Evolutionary conservation across 352 stramenopile species (phyloP), one percentile per base, ranked within the genome.

Genomic region (Proteromonas lacertae): DNA sequence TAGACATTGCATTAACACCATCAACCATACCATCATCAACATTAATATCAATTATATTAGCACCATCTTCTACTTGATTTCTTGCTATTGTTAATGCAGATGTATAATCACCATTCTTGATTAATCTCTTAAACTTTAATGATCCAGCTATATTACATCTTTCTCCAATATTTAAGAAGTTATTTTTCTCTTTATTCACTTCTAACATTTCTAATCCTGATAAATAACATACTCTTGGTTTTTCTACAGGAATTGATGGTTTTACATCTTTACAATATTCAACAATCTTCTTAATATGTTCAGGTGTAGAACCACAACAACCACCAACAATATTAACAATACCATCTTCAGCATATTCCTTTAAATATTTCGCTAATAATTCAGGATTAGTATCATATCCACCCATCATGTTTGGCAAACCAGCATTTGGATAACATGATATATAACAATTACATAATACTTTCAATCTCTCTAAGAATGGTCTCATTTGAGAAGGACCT

Each of bases 21-120:
- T 93, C 79, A 24, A 93, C 52, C 57, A 93, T 81, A 43, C 79
- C 79, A 48, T 93, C 79, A 48, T 93, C 79, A n/a, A 93, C 71
- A 54, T 93, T 93, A 43, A 93, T 81, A 53, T 93, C 76, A 50
- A 93, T 81, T 7, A 92, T 75, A 62, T 90, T 81, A 18, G 79
- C 79, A 34, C 79, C 79, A 46, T 90, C 79, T 42, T 88, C 79
- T 4, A 93, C 75, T 50, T 92, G 78, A 40, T 87, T 63, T 42
- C 82, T 82, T 2, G 78, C 78, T 48, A 93, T 80, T 36, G 90
- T 75, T 76, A 93, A 91, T 16, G 73, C 74, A 41, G 69, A 69
- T 37, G 48, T 65, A 49, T 90, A 93, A 45, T 93, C 68, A 17
- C 76, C 73, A 29, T 66, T 66, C 59, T 90, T 69, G 50, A 93